A percentile compares a stretch with the other conserved stretches of the same genome.
These are phyloP conservation scores for Lecanosticta acicola DNA, from an alignment of 2,329 filamentous ascomycete genomes.

Conservation along the genomic window DNA sequence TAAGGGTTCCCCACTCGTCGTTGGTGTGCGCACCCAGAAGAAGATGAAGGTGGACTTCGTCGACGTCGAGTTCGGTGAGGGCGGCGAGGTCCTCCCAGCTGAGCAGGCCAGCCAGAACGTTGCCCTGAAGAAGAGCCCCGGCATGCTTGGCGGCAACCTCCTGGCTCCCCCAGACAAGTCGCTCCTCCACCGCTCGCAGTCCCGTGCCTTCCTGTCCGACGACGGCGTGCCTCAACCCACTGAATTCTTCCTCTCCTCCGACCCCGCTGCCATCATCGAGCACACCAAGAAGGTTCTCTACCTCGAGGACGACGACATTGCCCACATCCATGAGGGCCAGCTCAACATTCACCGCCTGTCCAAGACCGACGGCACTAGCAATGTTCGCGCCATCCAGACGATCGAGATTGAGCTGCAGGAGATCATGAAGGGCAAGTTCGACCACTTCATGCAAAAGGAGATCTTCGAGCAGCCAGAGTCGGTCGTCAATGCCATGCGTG, in stretches of 20 bases:
- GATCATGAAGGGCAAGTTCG: constrained; percentile 99
- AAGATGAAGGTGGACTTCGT: constrained; percentile 99
- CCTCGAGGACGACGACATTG: constrained; percentile 98
- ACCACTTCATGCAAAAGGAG: constrained; percentile 99
- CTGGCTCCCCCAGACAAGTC: constrained; percentile 95
- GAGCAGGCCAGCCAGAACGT: constrained; percentile 95
- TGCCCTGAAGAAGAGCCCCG: constrained; percentile 75
- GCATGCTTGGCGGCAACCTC: constrained; percentile 56
- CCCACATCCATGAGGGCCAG: constrained; percentile 97
- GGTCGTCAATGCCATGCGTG: constrained; percentile 99
- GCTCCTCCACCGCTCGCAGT: constrained; percentile 95
- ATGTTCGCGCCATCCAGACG: constrained; percentile 96
- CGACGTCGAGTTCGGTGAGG: constrained; percentile 93
- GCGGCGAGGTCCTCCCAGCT: constrained; percentile 74
- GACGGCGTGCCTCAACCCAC: constrained; percentile 96
- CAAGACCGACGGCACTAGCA: constrained; percentile 95
- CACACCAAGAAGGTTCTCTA: constrained; percentile 99
- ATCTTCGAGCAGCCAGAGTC: constrained; percentile 99
- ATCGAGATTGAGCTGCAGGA: constrained; percentile 98
- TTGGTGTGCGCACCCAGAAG: constrained; percentile 92
- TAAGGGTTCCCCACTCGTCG: constrained; percentile 95
- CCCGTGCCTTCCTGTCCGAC: constrained; percentile 96
- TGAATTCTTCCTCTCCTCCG: constrained; percentile 98
- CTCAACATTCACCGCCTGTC: constrained; percentile 97
- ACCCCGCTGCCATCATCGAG: constrained; percentile 96